Base-by-base conservation (phyloP, 2,329 filamentous ascomycete species). In the Polytolypa hystricis region DNA sequence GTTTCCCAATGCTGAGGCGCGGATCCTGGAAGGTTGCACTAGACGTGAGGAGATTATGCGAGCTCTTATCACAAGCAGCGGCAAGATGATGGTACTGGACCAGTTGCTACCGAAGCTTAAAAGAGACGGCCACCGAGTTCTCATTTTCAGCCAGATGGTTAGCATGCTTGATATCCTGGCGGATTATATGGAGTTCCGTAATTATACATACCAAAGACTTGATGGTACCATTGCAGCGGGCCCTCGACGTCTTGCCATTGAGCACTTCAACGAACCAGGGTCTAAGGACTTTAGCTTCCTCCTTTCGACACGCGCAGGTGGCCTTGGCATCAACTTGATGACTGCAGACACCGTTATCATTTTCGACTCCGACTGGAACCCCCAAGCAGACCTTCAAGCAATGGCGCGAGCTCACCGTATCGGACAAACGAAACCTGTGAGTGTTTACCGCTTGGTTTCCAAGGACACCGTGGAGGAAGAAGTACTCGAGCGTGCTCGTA, bases 101-200 rank as follows among this genome's bases (percentile, higher is more conserved):
- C 85, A 87, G 55, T 77, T 98, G n/a, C 71, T 98, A 8, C 81
- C 82, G 4, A 98, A 98, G 62, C 66, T 98, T 47, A 94, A 82
- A 58, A 84, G 81, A 48, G 91, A 98, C 53, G 85, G 84, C 32
- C 91, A 98, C 60, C 84, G 91, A 37, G 93, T 98, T 9, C 66
- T 98, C 44, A 96, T 98, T 46, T 98, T 98, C 68, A 96, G 89
- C 57, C 91, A 98, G 57, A 98, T 98, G 91, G 93, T 98, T 23
- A 93, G 85, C 56, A 96, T 98, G 83, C 73, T 98, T 15, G 87
- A 98, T 53, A 91, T 98, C 36, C 71, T 98, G 1, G 84, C 85
- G 30, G 89, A 98, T 52, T 98, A 98, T 55, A 75, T 96, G 46
- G 83, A 85, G 35, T 74, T 91, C 36, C 81, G 91, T 44, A 86